Percentiles rank a stretch among this genome's conserved stretches.
These are phyloP conservation scores for Achlya hypogyna DNA, from an alignment of 352 stramenopile species.

Conservation along the genomic window DNA sequence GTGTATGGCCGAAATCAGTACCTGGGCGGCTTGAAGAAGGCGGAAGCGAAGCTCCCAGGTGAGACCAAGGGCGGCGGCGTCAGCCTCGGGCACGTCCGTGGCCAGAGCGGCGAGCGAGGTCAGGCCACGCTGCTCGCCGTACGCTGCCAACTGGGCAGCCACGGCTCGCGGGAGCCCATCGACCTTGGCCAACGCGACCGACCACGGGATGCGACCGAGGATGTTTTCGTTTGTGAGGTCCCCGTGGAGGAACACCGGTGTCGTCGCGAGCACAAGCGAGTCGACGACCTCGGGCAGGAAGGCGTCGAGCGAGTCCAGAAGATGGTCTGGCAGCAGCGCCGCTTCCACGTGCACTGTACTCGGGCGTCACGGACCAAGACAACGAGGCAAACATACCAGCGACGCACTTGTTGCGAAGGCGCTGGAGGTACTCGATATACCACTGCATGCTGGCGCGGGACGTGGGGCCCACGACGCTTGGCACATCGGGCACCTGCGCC, in stretches of 20 bases:
- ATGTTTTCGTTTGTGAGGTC: conserved; percentile 84
- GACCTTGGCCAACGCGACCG: not conserved
- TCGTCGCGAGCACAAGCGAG: conserved; percentile 24
- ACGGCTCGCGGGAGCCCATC: not conserved
- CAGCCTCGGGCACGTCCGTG: not conserved
- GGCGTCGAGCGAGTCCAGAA: conserved; percentile 47
- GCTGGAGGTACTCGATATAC: conserved; percentile 74
- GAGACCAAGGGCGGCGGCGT: not conserved
- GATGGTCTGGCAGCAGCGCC: conserved; percentile 40
- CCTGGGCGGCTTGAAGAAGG: not conserved
- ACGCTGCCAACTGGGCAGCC: not conserved
- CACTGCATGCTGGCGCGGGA: conserved; percentile 27
- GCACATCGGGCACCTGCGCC: not conserved
- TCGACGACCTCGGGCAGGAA: conserved; percentile 39
- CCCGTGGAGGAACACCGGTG: conserved; percentile 59
- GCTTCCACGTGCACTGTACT: conserved; percentile 47
- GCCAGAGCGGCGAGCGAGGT: not conserved
- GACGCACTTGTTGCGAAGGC: conserved; percentile 46
- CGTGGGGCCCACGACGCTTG: not conserved
- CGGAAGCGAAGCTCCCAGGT: not conserved
- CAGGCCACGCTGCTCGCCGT: not conserved
- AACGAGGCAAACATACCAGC: conserved; percentile 42
- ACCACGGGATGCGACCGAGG: conserved; percentile 28
- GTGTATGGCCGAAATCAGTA: not conserved
- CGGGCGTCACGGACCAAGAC: not conserved